These are phyloP conservation scores for Delitschia confertaspora DNA, from an alignment of 495 filamentous ascomycete genomes.

Conservation along the genomic window DNA sequence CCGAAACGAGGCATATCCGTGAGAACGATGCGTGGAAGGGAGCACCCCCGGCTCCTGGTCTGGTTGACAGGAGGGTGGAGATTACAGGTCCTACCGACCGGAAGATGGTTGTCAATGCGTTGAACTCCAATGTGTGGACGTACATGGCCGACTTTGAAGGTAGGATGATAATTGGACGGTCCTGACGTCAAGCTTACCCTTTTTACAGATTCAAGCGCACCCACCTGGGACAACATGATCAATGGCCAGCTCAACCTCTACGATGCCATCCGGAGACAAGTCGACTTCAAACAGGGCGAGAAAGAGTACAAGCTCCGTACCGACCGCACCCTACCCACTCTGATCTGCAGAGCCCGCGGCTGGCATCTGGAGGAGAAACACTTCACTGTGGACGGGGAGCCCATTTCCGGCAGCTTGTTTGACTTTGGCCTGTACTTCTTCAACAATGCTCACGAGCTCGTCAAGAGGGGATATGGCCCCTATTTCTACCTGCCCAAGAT, in stretches of 20 bases:
- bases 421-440: slow-evolving; percentile 99
- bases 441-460: slow-evolving; percentile 90
- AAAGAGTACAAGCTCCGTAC: slow-evolving; percentile 98
- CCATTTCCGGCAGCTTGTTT: slow-evolving; percentile 88
- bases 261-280: slow-evolving; percentile 86
- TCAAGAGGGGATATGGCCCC: slow-evolving; percentile 74
- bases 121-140: slow-evolving; percentile 97
- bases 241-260: slow-evolving; percentile 98
- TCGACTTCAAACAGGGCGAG: slow-evolving; percentile 90
- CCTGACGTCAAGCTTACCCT: neutral
- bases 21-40: slow-evolving; percentile 93
- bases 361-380: slow-evolving; percentile 92
- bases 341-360: slow-evolving; percentile 54
- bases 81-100: slow-evolving; percentile 97
- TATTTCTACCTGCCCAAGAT: slow-evolving; percentile 99
- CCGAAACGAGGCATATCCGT: slow-evolving; percentile 92
- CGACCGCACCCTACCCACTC: slow-evolving; percentile 63
- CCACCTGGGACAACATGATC: slow-evolving; percentile 99
- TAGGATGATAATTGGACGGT: slow-evolving; percentile 31
- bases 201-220: slow-evolving; percentile 77
- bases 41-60: slow-evolving; percentile 82
- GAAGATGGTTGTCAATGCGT: slow-evolving; percentile 98
- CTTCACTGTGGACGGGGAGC: slow-evolving; percentile 89
- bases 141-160: slow-evolving; percentile 99
- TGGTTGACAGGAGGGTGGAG: slow-evolving; percentile 94